Evolutionary conservation across 805 yeast genomes (phyloP).

Genomic region (Ogataea parapolymorpha): DNA sequence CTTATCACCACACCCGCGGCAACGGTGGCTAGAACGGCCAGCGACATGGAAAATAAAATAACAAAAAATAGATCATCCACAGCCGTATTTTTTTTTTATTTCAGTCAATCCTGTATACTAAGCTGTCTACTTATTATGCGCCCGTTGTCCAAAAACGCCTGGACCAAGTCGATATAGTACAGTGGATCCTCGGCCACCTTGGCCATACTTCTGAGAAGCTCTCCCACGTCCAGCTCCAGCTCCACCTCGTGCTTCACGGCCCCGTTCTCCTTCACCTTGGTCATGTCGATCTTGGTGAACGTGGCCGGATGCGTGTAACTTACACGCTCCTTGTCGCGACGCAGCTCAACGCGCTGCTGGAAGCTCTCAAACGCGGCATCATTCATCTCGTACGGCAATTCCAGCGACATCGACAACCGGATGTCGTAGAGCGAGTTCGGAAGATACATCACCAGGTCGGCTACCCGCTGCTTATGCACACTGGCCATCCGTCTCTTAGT

Average conservation of each 20-base stretch:
- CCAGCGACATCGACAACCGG: constrained; percentile 71
- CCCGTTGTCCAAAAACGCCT: constrained; percentile 44
- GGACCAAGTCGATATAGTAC: constrained; percentile 44
- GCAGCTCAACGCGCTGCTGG: constrained; percentile 45
- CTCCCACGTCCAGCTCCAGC: constrained; percentile 33
- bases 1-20: background rate
- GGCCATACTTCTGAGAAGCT: constrained; percentile 31
- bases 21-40: constrained; percentile 1
- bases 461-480: constrained; percentile 70
- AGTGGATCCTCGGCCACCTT: constrained; percentile 35
- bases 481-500: constrained; percentile 67
- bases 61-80: background rate
- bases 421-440: constrained; percentile 79
- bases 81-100: constrained; percentile 5
- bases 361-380: constrained; percentile 51
- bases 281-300: constrained; percentile 68
- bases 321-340: constrained; percentile 68
- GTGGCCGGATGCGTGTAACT: constrained; percentile 75
- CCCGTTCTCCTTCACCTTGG: constrained; percentile 47
- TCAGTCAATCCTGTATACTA: constrained; percentile 21
- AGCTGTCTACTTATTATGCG: constrained; percentile 33
- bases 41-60: constrained; percentile 1
- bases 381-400: constrained; percentile 62
- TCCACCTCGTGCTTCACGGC: constrained; percentile 33
- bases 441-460: constrained; percentile 65